Evolutionary conservation across 164 flowering plant species (phyloP).

Genomic region (Dillenia turbinata): DNA sequence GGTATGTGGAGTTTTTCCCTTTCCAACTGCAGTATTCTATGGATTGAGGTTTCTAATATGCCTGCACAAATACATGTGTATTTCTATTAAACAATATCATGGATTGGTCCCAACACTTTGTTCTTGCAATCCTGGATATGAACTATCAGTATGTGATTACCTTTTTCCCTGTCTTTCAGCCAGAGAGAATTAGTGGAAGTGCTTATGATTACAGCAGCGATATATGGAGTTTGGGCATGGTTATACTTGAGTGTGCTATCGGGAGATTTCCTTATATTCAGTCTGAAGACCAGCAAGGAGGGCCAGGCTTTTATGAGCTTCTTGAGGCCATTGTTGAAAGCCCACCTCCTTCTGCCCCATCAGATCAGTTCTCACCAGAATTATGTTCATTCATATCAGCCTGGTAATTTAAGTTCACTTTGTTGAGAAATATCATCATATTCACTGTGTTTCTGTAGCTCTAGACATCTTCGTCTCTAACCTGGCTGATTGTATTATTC

Average conservation of each 20-base stretch:
- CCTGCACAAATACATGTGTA: not conserved
- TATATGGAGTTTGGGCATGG: slow-evolving; percentile 98
- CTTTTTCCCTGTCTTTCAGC: slow-evolving; percentile 34
- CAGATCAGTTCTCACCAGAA: slow-evolving; percentile 98
- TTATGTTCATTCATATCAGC: slow-evolving; percentile 88
- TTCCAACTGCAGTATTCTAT: not conserved
- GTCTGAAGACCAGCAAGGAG: slow-evolving; percentile 68
- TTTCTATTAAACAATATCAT: not conserved
- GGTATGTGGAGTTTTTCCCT: slow-evolving; percentile 42
- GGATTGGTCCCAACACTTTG: not conserved
- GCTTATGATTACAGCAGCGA: slow-evolving; percentile 89
- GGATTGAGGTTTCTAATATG: not conserved
- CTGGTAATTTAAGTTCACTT: slow-evolving; percentile 42
- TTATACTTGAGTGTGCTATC: slow-evolving; percentile 91
- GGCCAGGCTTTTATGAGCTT: slow-evolving; percentile 90
- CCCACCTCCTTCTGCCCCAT: slow-evolving; percentile 87
- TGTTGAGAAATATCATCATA: too few relatives aligned
- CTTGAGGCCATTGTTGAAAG: slow-evolving; percentile 75
- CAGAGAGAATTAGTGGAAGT: slow-evolving; percentile 94
- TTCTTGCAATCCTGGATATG: not conserved
- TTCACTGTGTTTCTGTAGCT: too few relatives aligned
- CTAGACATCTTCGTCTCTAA: too few relatives aligned
- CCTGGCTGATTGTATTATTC: too few relatives aligned
- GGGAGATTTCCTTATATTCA: slow-evolving; percentile 85
- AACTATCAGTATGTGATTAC: slow-evolving; percentile 1